A percentile compares a stretch with the other conserved stretches of the same genome.
Evolutionary conservation across 495 filamentous ascomycete genomes (phyloP).

Genomic region (Patellaria atrata): DNA sequence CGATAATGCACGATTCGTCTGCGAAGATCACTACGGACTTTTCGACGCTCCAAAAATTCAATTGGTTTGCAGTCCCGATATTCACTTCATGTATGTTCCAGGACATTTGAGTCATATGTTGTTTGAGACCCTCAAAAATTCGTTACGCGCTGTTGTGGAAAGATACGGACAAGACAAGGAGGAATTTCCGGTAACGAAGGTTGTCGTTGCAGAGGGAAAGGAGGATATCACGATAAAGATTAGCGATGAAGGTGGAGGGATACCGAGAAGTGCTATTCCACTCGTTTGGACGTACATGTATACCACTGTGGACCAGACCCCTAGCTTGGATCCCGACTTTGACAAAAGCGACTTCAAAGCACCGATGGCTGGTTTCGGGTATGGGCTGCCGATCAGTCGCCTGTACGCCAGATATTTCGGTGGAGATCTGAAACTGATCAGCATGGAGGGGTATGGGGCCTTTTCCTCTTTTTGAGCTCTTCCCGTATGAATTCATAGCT

Average conservation of each 20-base stretch:
- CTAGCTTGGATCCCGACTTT: conserved; percentile 89
- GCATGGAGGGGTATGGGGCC: conserved; percentile 86
- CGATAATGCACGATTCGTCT: conserved; percentile 95
- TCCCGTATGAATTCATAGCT: neutral
- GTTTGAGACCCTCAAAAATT: conserved; percentile 98
- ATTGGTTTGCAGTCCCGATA: conserved; percentile 80
- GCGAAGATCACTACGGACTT: conserved; percentile 95
- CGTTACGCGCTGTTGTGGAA: conserved; percentile 89
- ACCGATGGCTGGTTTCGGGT: conserved; percentile 97
- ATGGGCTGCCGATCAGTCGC: conserved; percentile 83
- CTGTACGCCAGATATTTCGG: conserved; percentile 96
- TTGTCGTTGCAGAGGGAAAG: conserved; percentile 91
- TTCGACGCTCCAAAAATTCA: conserved; percentile 96
- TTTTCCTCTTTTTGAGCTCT: conserved; percentile 1
- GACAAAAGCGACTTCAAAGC: conserved; percentile 99
- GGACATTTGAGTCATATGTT: conserved; percentile 98
- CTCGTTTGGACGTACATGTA: conserved; percentile 99
- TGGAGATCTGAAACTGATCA: conserved; percentile 91
- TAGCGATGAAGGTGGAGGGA: conserved; percentile 90
- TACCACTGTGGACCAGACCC: conserved; percentile 91
- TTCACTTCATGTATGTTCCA: conserved; percentile 98
- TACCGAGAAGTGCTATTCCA: conserved; percentile 79
- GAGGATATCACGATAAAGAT: conserved; percentile 99
- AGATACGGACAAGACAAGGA: conserved; percentile 89
- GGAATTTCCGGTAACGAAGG: conserved; percentile 89